These are phyloP conservation scores for Magnolia changhungtana DNA, from an alignment of 164 flowering plant genomes.

Conservation along the genomic window DNA sequence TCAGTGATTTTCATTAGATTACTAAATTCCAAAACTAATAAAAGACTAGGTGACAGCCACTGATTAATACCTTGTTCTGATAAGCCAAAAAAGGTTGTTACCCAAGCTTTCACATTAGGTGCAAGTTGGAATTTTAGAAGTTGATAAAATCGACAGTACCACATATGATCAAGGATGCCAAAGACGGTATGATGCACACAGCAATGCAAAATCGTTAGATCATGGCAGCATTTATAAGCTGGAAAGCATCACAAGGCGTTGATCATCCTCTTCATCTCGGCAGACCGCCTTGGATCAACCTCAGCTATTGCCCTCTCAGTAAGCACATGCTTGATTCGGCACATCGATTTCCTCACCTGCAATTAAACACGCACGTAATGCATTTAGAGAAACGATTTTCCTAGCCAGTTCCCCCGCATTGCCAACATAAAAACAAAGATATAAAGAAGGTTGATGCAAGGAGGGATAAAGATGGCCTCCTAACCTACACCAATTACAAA, in stretches of 20 bases:
- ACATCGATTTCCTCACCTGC: slow-evolving; percentile 97
- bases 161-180: neutral
- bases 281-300: slow-evolving; percentile 86
- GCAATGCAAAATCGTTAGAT: neutral
- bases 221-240: neutral
- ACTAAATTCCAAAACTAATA: too few species aligned
- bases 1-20: too few species aligned
- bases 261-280: slow-evolving; percentile 95
- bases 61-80: too few species aligned
- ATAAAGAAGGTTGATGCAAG: neutral
- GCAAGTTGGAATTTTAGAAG: too few species aligned
- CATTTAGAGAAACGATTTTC: neutral
- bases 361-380: slow-evolving; percentile 13
- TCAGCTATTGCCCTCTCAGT: slow-evolving; percentile 95
- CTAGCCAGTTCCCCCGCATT: neutral
- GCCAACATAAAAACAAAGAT: neutral
- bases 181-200: neutral
- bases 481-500: too few species aligned
- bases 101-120: too few species aligned
- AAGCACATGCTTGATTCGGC: slow-evolving; percentile 92
- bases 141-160: neutral
- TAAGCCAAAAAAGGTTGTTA: too few species aligned
- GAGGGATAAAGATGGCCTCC: too few species aligned
- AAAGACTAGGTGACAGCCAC: too few species aligned
- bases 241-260: slow-evolving; percentile 57